Evolutionary conservation across 495 filamentous ascomycete species (phyloP).

Genomic region (Apiosordaria backusii): DNA sequence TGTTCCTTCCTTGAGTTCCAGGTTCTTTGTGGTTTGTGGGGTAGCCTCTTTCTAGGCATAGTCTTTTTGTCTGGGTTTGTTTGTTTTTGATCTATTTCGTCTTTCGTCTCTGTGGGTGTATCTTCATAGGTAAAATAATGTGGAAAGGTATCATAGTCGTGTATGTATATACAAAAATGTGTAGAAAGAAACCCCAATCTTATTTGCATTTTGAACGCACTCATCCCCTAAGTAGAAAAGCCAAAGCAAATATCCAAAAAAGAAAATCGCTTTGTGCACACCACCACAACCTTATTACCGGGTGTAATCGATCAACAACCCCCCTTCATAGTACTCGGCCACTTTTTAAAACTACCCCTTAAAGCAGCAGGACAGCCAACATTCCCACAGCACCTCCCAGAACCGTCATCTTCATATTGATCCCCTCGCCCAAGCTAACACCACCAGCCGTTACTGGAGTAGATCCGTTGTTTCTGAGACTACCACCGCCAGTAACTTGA

Average conservation of each 20-base stretch:
- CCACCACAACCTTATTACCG: neutral
- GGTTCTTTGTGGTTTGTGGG: neutral
- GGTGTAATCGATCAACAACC: neutral
- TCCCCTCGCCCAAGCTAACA: neutral
- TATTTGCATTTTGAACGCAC: neutral
- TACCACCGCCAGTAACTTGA: neutral
- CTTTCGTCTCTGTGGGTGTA: neutral
- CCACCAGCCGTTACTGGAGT: neutral
- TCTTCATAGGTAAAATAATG: neutral
- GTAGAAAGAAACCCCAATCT: neutral
- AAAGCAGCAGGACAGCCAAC: conserved; percentile 3
- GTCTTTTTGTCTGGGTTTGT: neutral
- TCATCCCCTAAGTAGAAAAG: neutral
- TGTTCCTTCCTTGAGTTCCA: neutral
- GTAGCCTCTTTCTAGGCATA: neutral
- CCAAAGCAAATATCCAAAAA: neutral
- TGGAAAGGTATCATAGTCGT: neutral
- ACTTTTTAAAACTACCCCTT: neutral
- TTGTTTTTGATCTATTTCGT: neutral
- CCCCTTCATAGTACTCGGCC: neutral
- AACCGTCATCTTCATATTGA: neutral
- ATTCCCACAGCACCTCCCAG: conserved; percentile 3
- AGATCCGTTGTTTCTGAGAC: neutral
- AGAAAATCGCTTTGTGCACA: neutral
- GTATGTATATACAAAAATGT: neutral